phyloP scores from a whole-genome alignment of 164 flowering plant genomes.

The Cinnamomum chago region DNA sequence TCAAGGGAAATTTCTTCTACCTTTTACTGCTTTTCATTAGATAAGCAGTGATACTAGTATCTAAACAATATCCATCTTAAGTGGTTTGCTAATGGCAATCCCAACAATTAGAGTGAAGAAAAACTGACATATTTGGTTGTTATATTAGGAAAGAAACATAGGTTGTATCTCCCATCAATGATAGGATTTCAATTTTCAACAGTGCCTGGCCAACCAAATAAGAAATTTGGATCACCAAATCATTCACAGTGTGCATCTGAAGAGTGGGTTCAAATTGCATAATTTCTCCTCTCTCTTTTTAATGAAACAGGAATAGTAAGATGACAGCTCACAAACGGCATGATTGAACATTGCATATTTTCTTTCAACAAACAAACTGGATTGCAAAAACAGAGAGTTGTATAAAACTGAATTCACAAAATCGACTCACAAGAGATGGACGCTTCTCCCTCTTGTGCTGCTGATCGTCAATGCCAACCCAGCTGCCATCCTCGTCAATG shows the following conservation, averaged over 20 bases:
- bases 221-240: background rate
- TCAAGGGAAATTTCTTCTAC: background rate
- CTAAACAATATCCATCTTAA: too few species aligned
- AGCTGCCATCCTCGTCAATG: conserved; percentile 54
- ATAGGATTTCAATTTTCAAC: too few species aligned
- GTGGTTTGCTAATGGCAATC: too few species aligned
- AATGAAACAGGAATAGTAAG: too few species aligned
- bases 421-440: conserved; percentile 69
- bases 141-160: too few species aligned
- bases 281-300: too few species aligned
- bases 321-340: background rate
- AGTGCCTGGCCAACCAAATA: too few species aligned
- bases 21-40: background rate
- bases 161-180: too few species aligned
- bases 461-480: conserved; percentile 46
- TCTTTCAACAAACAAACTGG: background rate
- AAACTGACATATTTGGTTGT: too few species aligned
- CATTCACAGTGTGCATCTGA: background rate
- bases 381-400: background rate
- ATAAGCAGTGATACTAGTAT: too few species aligned
- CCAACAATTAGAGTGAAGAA: too few species aligned
- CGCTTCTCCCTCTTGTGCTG: conserved; percentile 36
- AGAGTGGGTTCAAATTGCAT: background rate
- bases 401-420: background rate
- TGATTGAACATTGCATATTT: background rate